Evolutionary conservation across 352 stramenopile species (phyloP), one percentile per base, ranked within the genome.

Genomic region (Pythium utonaiense): DNA sequence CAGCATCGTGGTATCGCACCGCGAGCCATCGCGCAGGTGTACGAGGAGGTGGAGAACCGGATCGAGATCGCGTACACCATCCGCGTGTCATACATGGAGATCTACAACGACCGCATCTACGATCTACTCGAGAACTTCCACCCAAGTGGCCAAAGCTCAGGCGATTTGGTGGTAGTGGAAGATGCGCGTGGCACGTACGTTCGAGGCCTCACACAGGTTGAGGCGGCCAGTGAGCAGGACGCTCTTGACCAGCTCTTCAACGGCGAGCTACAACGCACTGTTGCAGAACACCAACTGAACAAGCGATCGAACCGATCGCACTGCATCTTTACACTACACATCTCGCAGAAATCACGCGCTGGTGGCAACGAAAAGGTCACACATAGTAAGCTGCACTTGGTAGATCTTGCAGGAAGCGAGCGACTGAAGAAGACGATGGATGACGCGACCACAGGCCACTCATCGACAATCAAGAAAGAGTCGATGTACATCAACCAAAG

Each of bases 401-500:
- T 98, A 34, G 96, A 99, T 72, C 77, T 99, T 31, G 96, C 95
- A 10, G 96, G 96, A 27, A 97, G 82, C 62, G 95, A 98, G 70
- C 74, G 94, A 17, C 77, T 98, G 1, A 97, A 97, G 75, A 98
- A 97, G 68, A 96, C 92, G 1, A 75, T 97, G 36, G 78, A 95
- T 36, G 75, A 88, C 53, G 67, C 75, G 27, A 22, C 33, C 6
- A 40, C 27, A 3, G 51, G 54, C 27, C 34, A 57, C 28, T 51
- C 86, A 49, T 78, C 82, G 28, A 95, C 90, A 2, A 96, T 98
- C 66, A 96, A 98, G 78, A 97, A 98, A 65, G 96, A 99, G 66
- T 96, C 85, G 38, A 98, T 96, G 80, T 98, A 98, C 75, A 98
- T 99, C 64, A 99, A 99, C 72, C 93, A 97, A 75, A 97, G 86